Evolutionary conservation across 768 basidiomycete species (phyloP).

Genomic region (Trametopsis cervina): DNA sequence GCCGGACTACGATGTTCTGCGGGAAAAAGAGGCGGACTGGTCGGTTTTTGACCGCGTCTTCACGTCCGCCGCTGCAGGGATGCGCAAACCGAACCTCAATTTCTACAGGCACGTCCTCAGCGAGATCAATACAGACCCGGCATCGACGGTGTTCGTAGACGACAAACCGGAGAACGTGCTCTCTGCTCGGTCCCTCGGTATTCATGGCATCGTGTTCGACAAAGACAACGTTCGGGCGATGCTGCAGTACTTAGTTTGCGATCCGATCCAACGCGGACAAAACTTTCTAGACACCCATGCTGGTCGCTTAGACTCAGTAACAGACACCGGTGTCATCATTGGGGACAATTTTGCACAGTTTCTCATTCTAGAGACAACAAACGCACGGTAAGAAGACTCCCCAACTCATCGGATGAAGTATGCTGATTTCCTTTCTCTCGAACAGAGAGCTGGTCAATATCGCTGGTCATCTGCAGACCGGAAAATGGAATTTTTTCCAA

Average conservation of each 20-base stretch:
- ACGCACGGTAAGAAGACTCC: slow-evolving; percentile 29
- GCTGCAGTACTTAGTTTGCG: slow-evolving; percentile 36
- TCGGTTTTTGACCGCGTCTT: slow-evolving; percentile 34
- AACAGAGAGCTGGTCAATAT: slow-evolving; percentile 36
- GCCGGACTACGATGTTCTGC: slow-evolving; percentile 34
- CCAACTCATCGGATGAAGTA: not conserved
- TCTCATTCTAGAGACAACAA: slow-evolving; percentile 46
- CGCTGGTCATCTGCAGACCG: slow-evolving; percentile 29
- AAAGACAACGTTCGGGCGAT: slow-evolving; percentile 34
- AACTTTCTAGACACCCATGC: not conserved
- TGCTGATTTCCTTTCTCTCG: too few relatives aligned
- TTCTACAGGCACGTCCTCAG: slow-evolving; percentile 47
- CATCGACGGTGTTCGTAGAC: slow-evolving; percentile 46
- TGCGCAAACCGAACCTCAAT: slow-evolving; percentile 50
- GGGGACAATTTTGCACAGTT: slow-evolving; percentile 54
- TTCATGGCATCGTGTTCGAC: slow-evolving; percentile 44
- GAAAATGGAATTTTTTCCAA: slow-evolving; percentile 48
- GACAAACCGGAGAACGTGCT: slow-evolving; percentile 55
- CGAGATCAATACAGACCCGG: slow-evolving; percentile 39
- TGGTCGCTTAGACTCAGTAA: slow-evolving; percentile 30
- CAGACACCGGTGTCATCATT: slow-evolving; percentile 32
- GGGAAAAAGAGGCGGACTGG: not conserved
- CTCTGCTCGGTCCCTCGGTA: slow-evolving; percentile 48
- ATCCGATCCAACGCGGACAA: slow-evolving; percentile 10
- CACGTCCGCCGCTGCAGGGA: slow-evolving; percentile 43